Base-by-base conservation (phyloP, 129 eudicot species). In the Oenanthe sinensis region DNA sequence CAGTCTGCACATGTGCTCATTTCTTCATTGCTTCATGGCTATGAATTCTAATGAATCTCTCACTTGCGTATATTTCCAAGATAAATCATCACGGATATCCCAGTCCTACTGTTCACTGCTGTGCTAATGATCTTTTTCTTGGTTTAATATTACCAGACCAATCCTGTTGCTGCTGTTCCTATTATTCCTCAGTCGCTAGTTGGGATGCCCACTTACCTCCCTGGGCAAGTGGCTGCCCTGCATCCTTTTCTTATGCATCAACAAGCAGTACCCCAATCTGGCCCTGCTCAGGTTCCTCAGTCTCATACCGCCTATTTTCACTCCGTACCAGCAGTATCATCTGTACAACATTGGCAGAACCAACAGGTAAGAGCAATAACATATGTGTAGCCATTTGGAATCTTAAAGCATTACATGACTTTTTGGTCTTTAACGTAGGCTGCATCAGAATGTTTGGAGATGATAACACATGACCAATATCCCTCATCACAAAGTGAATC, bases 201-300 rank as follows among this genome's bases (percentile, higher is more conserved):
- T 87, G 99, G 99, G 79, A 82, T 96, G 87, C 92, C 95, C 16
- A 67, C 91, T 71, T 96, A 86, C 85, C 85, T 86, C 75, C 37
- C 19, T 12, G 97, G 95, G 68, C 99, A 92, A 74, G 80, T 91
- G 74, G 76, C 95, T 13, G 77, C 77, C 67, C 47, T 96, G 85
- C 99, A 92, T 92, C 97, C 99, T 37, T 96, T 86, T 83, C 86
- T 92, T 65, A 70, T 96, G 89, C 97, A 90, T 84, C 97, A 90
- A 58, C 94, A 93, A 46, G 97, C 89, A 26, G 82, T 89, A 43
- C 84, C 90, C 10, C 93, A 88, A 72, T 84, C 92, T 78, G 87
- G 87, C 43, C 91, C 90, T 78, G 75, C 97, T 78, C 89, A 88
- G 75, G 89, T 94, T 71, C 75, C 90, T 43, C 93, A 89, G 44